A percentile compares a stretch with the other conserved stretches of the same genome.
These are phyloP conservation scores for Astrothelium macrocarpum DNA, from an alignment of 495 filamentous ascomycete genomes.

Conservation along the genomic window DNA sequence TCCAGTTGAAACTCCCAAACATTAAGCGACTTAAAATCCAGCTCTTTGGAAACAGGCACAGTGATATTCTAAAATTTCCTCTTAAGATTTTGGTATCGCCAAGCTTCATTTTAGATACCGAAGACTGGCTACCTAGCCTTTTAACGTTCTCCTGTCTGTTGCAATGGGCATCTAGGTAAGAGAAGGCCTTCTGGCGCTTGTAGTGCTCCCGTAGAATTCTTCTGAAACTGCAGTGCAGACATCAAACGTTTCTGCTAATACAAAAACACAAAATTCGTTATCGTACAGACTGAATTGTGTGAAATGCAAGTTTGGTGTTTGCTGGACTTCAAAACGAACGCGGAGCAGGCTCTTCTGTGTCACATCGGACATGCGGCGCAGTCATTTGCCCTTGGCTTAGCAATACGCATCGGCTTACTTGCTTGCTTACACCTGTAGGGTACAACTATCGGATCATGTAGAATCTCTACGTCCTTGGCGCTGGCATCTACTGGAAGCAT, in stretches of 20 bases:
- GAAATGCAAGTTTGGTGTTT: not conserved
- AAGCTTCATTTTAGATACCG: not conserved
- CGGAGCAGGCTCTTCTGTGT: too few species aligned
- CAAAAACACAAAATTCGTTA: not conserved
- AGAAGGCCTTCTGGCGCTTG: not conserved
- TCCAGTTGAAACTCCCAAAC: not conserved
- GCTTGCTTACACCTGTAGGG: too few species aligned
- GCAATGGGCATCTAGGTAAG: not conserved
- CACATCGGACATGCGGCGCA: too few species aligned
- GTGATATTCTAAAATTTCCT: not conserved
- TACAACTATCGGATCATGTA: too few species aligned
- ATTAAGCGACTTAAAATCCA: not conserved
- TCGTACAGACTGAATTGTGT: not conserved
- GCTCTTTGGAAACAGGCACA: not conserved
- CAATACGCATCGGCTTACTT: too few species aligned
- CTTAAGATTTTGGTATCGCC: not conserved
- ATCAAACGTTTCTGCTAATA: not conserved
- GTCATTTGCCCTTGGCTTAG: too few species aligned
- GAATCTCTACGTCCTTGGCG: too few species aligned
- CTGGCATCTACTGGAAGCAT: too few species aligned
- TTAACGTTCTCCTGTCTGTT: not conserved
- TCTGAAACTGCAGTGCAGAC: not conserved
- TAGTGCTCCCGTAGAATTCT: not conserved
- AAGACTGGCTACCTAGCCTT: not conserved
- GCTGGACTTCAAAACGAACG: slow-evolving; percentile 26